These are phyloP conservation scores for Microbotryum silenes-acaulis DNA, from an alignment of 1,284 basidiomycete species.

Conservation along the genomic window DNA sequence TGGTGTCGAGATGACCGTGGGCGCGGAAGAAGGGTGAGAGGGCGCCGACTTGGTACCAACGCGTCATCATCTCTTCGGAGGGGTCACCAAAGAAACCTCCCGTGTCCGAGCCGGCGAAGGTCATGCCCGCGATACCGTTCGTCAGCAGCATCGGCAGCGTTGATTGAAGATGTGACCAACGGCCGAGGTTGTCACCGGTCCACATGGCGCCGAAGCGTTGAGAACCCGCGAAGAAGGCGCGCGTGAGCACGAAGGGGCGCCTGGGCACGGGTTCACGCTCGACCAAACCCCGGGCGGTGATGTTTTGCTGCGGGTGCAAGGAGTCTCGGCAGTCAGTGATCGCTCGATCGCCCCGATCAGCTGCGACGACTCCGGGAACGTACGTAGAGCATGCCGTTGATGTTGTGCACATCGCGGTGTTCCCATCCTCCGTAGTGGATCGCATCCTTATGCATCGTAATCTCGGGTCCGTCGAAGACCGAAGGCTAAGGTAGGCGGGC, in stretches of 20 bases:
- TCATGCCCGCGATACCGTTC: slow-evolving; percentile 87
- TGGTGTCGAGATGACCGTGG: slow-evolving; percentile 96
- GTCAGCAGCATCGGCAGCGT: slow-evolving; percentile 90
- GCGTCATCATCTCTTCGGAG: slow-evolving; percentile 81
- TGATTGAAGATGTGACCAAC: slow-evolving; percentile 94
- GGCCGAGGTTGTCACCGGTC: slow-evolving; percentile 97
- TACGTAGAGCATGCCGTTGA: slow-evolving; percentile 61
- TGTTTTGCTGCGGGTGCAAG: slow-evolving; percentile 55
- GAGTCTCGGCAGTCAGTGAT: background rate
- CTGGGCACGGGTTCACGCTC: slow-evolving; percentile 64
- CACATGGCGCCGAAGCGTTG: slow-evolving; percentile 96
- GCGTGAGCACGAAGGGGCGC: slow-evolving; percentile 89
- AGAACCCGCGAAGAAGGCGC: slow-evolving; percentile 89
- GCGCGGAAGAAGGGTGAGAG: slow-evolving; percentile 98
- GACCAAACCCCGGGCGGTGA: slow-evolving; percentile 73
- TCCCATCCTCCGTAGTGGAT: slow-evolving; percentile 93
- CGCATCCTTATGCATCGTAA: slow-evolving; percentile 91
- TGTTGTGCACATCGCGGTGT: slow-evolving; percentile 89
- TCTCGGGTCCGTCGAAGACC: slow-evolving; percentile 96
- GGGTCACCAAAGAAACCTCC: slow-evolving; percentile 99
- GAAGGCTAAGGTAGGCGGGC: slow-evolving; percentile 57
- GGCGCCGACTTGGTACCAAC: slow-evolving; percentile 94
- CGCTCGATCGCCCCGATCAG: background rate
- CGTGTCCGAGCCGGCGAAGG: slow-evolving; percentile 88
- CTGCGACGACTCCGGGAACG: too few species aligned